Evolutionary conservation across 148 eudicot genomes (phyloP).

Genomic region (Simmondsia chinensis): DNA sequence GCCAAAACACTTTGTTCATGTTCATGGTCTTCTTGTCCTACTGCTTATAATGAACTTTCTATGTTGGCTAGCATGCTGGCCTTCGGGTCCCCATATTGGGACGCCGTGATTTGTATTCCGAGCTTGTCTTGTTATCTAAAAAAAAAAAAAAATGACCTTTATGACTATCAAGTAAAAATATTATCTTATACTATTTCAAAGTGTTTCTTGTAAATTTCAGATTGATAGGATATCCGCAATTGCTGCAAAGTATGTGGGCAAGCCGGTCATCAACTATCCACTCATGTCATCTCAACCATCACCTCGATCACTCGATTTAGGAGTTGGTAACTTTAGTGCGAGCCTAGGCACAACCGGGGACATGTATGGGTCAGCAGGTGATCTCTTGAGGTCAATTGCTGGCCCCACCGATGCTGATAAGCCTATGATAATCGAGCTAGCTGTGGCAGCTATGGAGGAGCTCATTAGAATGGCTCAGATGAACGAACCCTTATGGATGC

Average conservation of each 20-base stretch:
- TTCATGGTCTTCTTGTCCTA: no score
- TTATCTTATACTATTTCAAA: not conserved
- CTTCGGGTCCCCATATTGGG: no score
- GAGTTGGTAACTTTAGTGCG: slow-evolving; percentile 45
- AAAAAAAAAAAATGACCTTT: no score
- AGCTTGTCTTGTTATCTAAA: no score
- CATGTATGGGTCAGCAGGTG: slow-evolving; percentile 60
- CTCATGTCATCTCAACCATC: slow-evolving; percentile 41
- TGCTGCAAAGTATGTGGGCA: slow-evolving; percentile 93
- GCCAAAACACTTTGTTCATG: no score
- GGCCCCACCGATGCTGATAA: slow-evolving; percentile 75
- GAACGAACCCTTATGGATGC: slow-evolving; percentile 78
- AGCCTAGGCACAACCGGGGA: slow-evolving; percentile 49
- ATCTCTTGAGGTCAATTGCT: slow-evolving; percentile 53
- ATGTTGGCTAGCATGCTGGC: no score
- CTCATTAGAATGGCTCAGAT: slow-evolving; percentile 66
- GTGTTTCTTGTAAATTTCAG: slow-evolving; percentile 17
- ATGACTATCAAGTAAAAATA: no score
- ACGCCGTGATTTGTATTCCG: no score
- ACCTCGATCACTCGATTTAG: slow-evolving; percentile 70
- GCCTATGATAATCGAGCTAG: slow-evolving; percentile 74
- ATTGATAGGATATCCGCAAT: slow-evolving; percentile 92
- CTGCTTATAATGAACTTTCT: no score
- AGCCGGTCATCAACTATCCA: slow-evolving; percentile 47
- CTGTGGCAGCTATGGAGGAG: slow-evolving; percentile 94